Evolutionary conservation across 192 early-diverging fungal species (phyloP), one percentile per base, ranked within the genome.

Genomic region (Pilaira anomala): DNA sequence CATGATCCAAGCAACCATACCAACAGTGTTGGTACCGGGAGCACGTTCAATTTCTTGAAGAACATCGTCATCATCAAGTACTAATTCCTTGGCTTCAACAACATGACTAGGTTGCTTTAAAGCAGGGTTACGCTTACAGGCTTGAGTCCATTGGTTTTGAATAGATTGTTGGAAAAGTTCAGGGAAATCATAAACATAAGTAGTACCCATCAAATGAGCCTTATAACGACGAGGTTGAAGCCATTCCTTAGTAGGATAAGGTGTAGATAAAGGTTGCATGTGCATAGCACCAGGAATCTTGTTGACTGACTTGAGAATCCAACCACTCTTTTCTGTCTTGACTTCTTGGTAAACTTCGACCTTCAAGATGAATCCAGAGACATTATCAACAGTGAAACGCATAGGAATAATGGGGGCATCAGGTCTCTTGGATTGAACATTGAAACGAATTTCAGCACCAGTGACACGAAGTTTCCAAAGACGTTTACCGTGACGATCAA

Each of bases 171-270:
- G 83, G 89, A 99, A 98, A 64, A 99, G 84, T 53, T 96, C 95
- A 14, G 95, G 93, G 84, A 98, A 99, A 73, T 99, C 97, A 75
- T 99, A 99, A 28, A 98, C 92, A 63, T 97, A 99, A 12, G 95
- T 97, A 3, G 97, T 99, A 59, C 94, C 95, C 87, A 97, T 89
- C 56, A 98, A 79, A 66, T 99, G 97, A 36, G 97, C 95, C 84
- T 95, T 94, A 84, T 95, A 95, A 67, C 97, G 90, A 48, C 91
- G 90, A 52, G 95, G 94, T 79, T 97, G 95, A 66, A 99, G 87
- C 81, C 89, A 86, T 75, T 95, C 93, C 83, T 97, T 98, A 61
- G 92, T 92, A 56, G 92, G 85, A 67, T 98, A 93, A 71, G 89
- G 89, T 51, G 88, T 87, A 26, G 80, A 75, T 24, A 94, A 90